Evolutionary conservation across 1,284 basidiomycete species (phyloP).

Genomic region (Cerrena zonata): DNA sequence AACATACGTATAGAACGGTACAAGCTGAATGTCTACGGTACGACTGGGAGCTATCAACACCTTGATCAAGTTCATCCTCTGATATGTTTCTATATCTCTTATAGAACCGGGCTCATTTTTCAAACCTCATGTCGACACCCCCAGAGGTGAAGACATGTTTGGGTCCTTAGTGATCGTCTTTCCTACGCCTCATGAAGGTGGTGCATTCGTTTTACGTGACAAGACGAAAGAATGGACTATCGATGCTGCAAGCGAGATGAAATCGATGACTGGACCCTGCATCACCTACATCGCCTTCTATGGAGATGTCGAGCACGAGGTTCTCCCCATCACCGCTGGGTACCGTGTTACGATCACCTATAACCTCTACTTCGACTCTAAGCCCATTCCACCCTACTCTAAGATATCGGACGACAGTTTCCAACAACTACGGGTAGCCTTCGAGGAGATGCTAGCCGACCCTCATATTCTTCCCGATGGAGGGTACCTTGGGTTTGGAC

Average conservation of each 20-base stretch:
- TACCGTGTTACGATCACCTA: constrained; percentile 38
- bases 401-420: neutral
- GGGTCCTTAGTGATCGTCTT: constrained; percentile 36
- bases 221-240: constrained; percentile 26
- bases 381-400: neutral
- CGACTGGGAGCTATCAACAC: too few species aligned
- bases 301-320: constrained; percentile 40
- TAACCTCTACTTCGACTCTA: constrained; percentile 26
- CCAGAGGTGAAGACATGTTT: constrained; percentile 31
- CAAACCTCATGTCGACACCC: constrained; percentile 35
- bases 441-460: constrained; percentile 20
- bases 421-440: constrained; percentile 1
- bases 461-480: constrained; percentile 26
- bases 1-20: constrained; percentile 13
- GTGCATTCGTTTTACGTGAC: constrained; percentile 22
- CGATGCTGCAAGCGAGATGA: constrained; percentile 11
- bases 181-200: constrained; percentile 33
- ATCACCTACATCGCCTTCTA: constrained; percentile 34
- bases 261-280: neutral
- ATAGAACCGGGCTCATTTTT: constrained; percentile 30
- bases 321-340: constrained; percentile 32
- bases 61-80: too few species aligned
- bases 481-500: constrained; percentile 21
- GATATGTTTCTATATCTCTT: too few species aligned
- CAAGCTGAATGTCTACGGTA: constrained; percentile 27